Evolutionary conservation across 179 eudicot genomes (phyloP).

Genomic region (Pouteria campechiana): DNA sequence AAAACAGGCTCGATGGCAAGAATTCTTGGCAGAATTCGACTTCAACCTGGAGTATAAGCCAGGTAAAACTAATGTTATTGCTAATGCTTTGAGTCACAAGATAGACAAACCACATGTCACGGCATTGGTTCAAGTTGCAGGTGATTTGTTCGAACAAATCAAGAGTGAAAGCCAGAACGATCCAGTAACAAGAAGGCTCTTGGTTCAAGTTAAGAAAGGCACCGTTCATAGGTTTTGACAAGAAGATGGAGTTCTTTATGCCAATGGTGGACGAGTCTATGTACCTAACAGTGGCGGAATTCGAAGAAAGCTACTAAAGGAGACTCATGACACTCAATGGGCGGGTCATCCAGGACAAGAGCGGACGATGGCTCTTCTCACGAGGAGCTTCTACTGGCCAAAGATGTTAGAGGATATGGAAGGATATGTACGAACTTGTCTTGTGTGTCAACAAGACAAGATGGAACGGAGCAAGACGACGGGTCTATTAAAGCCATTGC

Average conservation of each 20-base stretch:
- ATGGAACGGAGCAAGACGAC: not conserved
- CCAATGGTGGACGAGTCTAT: not conserved
- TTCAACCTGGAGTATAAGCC: too few relatives aligned
- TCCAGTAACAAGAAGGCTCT: not conserved
- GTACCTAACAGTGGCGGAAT: not conserved
- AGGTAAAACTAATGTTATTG: not conserved
- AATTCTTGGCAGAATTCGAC: not conserved
- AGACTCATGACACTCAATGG: not conserved
- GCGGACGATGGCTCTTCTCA: not conserved
- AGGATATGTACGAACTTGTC: not conserved
- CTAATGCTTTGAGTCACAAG: not conserved
- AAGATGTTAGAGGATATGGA: not conserved
- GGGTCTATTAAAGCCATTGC: not conserved
- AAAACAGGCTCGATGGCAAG: not conserved
- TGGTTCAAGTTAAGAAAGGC: not conserved
- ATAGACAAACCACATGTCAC: too few relatives aligned
- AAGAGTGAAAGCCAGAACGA: not conserved
- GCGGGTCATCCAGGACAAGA: not conserved
- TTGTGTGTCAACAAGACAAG: not conserved
- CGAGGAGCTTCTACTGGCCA: too few relatives aligned
- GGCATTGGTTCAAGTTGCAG: not conserved
- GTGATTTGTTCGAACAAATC: not conserved
- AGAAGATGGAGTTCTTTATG: not conserved
- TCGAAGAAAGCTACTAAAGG: not conserved
- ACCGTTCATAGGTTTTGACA: not conserved